Percentiles rank a stretch among this genome's conserved stretches.
Conservation (phyloP, 2,329 filamentous ascomycete genomes). For the Alternaria ethzedia region DNA sequence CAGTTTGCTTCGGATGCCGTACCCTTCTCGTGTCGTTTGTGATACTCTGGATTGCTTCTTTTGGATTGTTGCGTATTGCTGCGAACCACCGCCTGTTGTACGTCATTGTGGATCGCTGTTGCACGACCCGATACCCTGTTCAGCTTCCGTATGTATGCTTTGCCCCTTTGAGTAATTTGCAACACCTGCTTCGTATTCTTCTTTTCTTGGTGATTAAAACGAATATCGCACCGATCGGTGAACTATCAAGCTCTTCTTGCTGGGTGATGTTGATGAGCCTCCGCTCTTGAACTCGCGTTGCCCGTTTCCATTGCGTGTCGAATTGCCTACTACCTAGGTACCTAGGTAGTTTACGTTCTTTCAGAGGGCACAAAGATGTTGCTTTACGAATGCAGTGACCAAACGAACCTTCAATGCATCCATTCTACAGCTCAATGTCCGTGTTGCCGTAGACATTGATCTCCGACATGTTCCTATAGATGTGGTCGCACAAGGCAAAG, state of each 20-base stretch:
- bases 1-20: not conserved
- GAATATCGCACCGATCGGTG: not conserved
- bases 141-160: not conserved
- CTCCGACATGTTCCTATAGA: not conserved
- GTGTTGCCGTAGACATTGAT: not conserved
- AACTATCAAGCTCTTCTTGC: not conserved
- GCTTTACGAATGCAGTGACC: not conserved
- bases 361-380: not conserved
- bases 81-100: slow-evolving; percentile 1
- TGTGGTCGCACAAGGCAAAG: not conserved
- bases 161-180: not conserved
- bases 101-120: slow-evolving; percentile 9
- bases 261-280: not conserved
- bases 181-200: not conserved
- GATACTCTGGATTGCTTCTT: not conserved
- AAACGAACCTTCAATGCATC: not conserved
- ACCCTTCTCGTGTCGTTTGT: not conserved
- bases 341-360: too few species aligned
- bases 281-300: not conserved
- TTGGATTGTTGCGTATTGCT: not conserved
- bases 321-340: not conserved
- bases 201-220: not conserved
- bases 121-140: slow-evolving; percentile 4
- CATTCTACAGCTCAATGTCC: not conserved
- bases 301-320: not conserved